Conservation (phyloP, 75 land plant species). For the Sequoiadendron giganteum region DNA sequence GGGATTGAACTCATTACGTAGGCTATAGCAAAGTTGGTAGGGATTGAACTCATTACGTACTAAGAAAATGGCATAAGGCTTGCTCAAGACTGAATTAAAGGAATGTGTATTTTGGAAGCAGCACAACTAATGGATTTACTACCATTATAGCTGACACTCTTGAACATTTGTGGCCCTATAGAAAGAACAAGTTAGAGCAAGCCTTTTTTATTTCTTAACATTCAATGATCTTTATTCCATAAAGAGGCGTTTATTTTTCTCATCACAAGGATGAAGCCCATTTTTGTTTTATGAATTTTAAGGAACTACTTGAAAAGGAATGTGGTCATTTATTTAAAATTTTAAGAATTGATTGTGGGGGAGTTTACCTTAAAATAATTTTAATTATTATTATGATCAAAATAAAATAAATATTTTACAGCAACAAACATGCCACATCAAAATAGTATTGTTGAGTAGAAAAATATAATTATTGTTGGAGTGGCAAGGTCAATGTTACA, state of each 20-base stretch:
- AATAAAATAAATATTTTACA: neutral
- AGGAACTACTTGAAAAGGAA: neutral
- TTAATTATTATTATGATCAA: neutral
- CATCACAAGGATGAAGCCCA: neutral
- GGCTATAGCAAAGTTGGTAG: neutral
- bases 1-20: neutral
- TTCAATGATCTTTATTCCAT: neutral
- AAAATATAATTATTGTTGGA: neutral
- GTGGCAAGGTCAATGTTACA: neutral
- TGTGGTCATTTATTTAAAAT: neutral
- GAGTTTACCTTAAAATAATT: neutral
- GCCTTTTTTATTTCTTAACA: neutral
- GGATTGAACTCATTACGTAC: neutral
- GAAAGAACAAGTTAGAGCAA: neutral
- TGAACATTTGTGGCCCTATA: neutral
- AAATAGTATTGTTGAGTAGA: neutral
- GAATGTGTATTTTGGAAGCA: neutral
- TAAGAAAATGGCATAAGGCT: neutral
- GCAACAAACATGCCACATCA: neutral
- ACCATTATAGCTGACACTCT: neutral
- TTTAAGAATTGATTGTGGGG: neutral
- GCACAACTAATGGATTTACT: neutral
- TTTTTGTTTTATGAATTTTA: neutral
- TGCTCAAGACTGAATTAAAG: neutral
- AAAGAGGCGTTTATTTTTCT: neutral